Conservation (phyloP, 2,329 filamentous ascomycete species). For the Stemphylium vesicarium region DNA sequence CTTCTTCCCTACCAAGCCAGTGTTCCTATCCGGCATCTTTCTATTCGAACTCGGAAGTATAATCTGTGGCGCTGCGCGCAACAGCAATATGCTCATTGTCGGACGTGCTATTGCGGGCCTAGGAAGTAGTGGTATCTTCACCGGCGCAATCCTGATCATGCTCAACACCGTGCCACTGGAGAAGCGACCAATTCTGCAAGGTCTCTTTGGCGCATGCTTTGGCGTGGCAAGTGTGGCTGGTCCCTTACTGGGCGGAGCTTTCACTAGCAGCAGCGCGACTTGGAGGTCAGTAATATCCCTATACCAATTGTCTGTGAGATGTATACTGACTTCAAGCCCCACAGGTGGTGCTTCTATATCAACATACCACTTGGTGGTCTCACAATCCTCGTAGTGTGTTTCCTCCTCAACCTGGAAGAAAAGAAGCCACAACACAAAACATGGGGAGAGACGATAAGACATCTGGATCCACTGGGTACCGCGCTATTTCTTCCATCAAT, state of each 20-base stretch:
- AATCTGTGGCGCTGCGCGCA: slow-evolving; percentile 23
- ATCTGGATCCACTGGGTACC: background rate
- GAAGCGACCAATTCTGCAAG: slow-evolving; percentile 51
- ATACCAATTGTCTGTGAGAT: no score
- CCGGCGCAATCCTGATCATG: slow-evolving; percentile 44
- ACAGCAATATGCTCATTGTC: slow-evolving; percentile 16
- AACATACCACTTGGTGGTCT: background rate
- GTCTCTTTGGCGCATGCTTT: slow-evolving; percentile 49
- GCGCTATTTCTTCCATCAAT: background rate
- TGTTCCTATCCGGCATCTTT: background rate
- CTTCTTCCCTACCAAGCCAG: slow-evolving; percentile 8
- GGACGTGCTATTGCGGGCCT: slow-evolving; percentile 23
- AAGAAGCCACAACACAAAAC: no score
- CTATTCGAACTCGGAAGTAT: slow-evolving; percentile 23
- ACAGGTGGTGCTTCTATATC: background rate
- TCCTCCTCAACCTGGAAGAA: background rate
- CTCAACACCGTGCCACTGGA: slow-evolving; percentile 47
- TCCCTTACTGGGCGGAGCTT: slow-evolving; percentile 53
- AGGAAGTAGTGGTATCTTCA: slow-evolving; percentile 40
- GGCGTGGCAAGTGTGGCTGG: slow-evolving; percentile 52
- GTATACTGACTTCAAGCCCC: no score
- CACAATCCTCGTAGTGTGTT: background rate
- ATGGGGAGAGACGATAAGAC: no score
- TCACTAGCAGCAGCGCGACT: slow-evolving; percentile 49
- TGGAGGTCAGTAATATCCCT: no score